Evolutionary conservation across 2,329 filamentous ascomycete genomes (phyloP).

Genomic region (Byssoonygena ceratinophila): DNA sequence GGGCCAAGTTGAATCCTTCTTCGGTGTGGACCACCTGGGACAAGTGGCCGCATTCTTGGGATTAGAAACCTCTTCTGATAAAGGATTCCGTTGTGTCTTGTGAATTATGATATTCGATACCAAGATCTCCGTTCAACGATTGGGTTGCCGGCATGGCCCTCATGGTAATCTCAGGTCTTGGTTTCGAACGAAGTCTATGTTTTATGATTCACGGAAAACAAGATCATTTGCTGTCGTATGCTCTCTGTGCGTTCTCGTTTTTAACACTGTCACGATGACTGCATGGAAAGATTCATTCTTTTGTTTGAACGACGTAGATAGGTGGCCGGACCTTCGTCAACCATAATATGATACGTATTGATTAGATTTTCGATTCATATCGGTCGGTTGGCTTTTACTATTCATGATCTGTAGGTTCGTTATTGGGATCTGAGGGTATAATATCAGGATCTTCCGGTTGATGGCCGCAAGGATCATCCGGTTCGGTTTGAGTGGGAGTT

Average conservation of each 20-base stretch:
- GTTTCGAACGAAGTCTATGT: too few species aligned
- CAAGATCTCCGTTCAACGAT: background rate
- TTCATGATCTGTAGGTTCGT: background rate
- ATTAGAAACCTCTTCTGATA: conserved; percentile 33
- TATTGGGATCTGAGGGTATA: background rate
- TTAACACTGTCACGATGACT: too few species aligned
- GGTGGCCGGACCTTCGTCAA: too few species aligned
- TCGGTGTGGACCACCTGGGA: conserved; percentile 52
- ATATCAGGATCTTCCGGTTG: background rate
- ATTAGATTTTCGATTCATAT: too few species aligned
- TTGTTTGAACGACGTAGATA: too few species aligned
- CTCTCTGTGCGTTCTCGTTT: too few species aligned
- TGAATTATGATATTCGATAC: conserved; percentile 12
- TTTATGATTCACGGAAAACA: too few species aligned
- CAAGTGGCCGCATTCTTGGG: conserved; percentile 45
- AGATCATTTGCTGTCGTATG: too few species aligned
- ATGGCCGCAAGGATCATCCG: background rate
- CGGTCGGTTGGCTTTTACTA: too few species aligned
- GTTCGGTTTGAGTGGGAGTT: background rate
- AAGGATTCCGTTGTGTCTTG: conserved; percentile 25
- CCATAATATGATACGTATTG: too few species aligned
- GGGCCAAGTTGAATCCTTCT: conserved; percentile 47
- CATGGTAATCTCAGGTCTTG: too few species aligned
- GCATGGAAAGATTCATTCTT: too few species aligned
- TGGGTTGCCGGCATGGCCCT: background rate